phyloP scores from a whole-genome alignment of 169 alveolate genomes.

The Babesia gibsoni region DNA sequence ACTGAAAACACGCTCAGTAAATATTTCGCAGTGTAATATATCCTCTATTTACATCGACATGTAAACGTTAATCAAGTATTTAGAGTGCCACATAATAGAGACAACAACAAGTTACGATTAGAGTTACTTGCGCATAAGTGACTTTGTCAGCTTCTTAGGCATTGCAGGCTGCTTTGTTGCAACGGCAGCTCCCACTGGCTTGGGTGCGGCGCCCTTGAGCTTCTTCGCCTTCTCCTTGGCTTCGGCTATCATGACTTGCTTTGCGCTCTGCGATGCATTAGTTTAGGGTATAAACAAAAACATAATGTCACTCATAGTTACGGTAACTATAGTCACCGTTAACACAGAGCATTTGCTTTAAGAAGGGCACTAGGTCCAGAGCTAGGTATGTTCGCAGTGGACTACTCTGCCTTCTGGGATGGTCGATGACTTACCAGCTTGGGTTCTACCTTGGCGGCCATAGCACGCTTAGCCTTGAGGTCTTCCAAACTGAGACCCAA shows the following conservation, averaged over 20 bases:
- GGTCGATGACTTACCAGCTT: conserved; percentile 30
- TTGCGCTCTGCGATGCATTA: conserved; percentile 22
- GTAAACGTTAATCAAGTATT: no score
- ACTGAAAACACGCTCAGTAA: no score
- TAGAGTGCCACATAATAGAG: no score
- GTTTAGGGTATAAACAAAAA: background rate
- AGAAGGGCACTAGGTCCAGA: conserved; percentile 43
- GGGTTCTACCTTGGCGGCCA: conserved; percentile 45
- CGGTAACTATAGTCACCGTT: background rate
- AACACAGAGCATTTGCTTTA: conserved; percentile 15
- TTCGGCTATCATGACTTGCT: conserved; percentile 53
- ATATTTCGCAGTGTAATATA: no score
- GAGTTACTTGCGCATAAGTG: conserved; percentile 41
- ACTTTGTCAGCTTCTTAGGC: conserved; percentile 45
- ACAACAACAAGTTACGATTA: conserved; percentile 1
- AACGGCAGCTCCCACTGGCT: conserved; percentile 16
- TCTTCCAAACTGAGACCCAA: conserved; percentile 95
- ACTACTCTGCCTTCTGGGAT: conserved; percentile 18
- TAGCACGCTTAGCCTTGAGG: conserved; percentile 73
- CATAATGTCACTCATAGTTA: conserved; percentile 9
- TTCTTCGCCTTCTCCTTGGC: conserved; percentile 64
- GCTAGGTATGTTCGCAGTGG: background rate
- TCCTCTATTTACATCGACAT: no score
- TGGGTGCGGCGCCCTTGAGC: conserved; percentile 25
- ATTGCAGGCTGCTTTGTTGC: conserved; percentile 32